phyloP scores from a whole-genome alignment of 78 protist species.

The Dictyostelium capitatum region DNA sequence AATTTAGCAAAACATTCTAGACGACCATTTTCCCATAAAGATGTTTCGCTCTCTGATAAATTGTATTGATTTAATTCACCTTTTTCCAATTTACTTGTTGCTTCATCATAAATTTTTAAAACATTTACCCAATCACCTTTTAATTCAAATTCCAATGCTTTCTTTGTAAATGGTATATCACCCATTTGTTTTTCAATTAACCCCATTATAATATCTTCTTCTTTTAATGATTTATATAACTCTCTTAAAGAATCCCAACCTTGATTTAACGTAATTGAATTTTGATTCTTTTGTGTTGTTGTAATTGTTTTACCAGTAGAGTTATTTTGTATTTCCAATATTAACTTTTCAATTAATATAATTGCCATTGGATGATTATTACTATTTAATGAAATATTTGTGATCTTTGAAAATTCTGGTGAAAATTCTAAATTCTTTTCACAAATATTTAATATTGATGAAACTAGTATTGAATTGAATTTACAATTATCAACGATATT shows the following conservation, averaged over 20 bases:
- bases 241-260: constrained; percentile 79
- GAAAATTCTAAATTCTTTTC: constrained; percentile 68
- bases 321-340: background rate
- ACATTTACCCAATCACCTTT: constrained; percentile 71
- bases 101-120: constrained; percentile 56
- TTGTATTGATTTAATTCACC: constrained; percentile 28
- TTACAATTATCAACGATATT: background rate
- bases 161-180: constrained; percentile 6
- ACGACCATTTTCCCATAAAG: constrained; percentile 84
- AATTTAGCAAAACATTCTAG: constrained; percentile 65
- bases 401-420: constrained; percentile 27
- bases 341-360: constrained; percentile 30
- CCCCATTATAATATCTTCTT: constrained; percentile 79
- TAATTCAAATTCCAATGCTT: constrained; percentile 64
- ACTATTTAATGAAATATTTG: constrained; percentile 7
- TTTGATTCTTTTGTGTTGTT: background rate
- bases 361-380: constrained; percentile 79
- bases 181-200: constrained; percentile 35
- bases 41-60: constrained; percentile 40
- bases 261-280: background rate
- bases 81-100: constrained; percentile 31
- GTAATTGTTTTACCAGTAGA: background rate
- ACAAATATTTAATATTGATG: constrained; percentile 23
- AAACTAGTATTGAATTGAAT: constrained; percentile 13
- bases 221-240: constrained; percentile 61